Conservation (phyloP, 768 basidiomycete genomes). For the Lactifluus subvellereus region DNA sequence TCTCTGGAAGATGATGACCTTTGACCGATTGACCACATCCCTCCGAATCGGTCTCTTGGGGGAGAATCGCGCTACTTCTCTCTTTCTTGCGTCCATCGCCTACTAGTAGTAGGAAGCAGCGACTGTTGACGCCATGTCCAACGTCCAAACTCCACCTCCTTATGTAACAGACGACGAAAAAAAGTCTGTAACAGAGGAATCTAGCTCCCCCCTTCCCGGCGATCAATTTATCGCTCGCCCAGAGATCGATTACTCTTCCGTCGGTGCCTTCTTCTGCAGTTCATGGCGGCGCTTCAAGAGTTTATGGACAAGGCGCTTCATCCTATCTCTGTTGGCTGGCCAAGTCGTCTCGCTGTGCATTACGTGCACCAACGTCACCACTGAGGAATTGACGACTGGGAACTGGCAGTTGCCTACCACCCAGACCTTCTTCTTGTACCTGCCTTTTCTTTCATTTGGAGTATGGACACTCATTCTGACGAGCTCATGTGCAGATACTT, state of each 20-base stretch:
- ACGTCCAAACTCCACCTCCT: neutral
- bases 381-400: slow-evolving; percentile 64
- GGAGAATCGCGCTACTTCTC: neutral
- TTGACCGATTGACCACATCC: neutral
- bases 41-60: neutral
- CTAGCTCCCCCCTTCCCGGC: neutral
- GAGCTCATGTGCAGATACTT: slow-evolving; percentile 54
- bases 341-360: slow-evolving; percentile 85
- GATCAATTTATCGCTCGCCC: slow-evolving; percentile 37
- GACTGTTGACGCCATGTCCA: neutral
- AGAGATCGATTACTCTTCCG: slow-evolving; percentile 61
- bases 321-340: slow-evolving; percentile 64
- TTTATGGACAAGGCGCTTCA: slow-evolving; percentile 72
- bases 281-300: slow-evolving; percentile 59
- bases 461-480: neutral
- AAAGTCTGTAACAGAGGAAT: neutral
- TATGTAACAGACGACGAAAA: neutral
- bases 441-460: slow-evolving; percentile 17
- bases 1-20: neutral
- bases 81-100: neutral
- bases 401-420: slow-evolving; percentile 75
- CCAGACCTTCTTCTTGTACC: slow-evolving; percentile 79
- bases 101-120: neutral
- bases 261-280: slow-evolving; percentile 46
- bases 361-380: slow-evolving; percentile 83